Percentiles rank a stretch among this genome's conserved stretches.
Conservation (phyloP, 257 asterid genomes). For the Solanum peruvianum region DNA sequence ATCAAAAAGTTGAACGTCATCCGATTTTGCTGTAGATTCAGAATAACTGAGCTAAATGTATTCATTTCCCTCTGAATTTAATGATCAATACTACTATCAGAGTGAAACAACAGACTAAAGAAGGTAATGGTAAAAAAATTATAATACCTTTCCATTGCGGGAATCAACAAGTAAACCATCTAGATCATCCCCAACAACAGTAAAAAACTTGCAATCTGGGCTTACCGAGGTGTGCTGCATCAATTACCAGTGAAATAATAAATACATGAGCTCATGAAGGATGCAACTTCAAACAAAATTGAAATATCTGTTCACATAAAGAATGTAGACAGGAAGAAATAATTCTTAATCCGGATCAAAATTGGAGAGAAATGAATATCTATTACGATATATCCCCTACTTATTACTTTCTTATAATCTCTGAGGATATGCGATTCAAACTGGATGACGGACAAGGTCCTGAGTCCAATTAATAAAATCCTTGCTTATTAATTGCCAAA, state of each 20-base stretch:
- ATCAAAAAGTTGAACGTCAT: not conserved
- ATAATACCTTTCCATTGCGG: slow-evolving; percentile 51
- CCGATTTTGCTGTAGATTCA: not conserved
- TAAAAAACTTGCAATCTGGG: slow-evolving; percentile 55
- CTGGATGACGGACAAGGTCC: not conserved
- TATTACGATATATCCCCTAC: not conserved
- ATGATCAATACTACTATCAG: not conserved
- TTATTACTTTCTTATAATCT: not conserved
- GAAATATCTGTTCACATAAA: not conserved
- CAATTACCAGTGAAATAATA: not conserved
- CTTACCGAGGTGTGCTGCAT: slow-evolving; percentile 69
- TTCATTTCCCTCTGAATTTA: not conserved
- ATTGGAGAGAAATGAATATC: not conserved
- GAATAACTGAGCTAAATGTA: not conserved
- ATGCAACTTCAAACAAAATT: not conserved
- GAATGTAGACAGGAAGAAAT: not conserved
- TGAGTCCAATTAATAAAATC: not conserved
- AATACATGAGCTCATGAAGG: not conserved
- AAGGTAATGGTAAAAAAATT: not conserved
- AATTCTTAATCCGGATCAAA: not conserved
- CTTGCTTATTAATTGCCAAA: not conserved
- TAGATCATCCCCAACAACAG: slow-evolving; percentile 59
- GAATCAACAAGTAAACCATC: slow-evolving; percentile 59
- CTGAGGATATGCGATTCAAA: not conserved
- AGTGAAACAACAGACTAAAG: not conserved